These are phyloP conservation scores for Candida orba DNA, from an alignment of 805 yeast genomes.

Conservation along the genomic window DNA sequence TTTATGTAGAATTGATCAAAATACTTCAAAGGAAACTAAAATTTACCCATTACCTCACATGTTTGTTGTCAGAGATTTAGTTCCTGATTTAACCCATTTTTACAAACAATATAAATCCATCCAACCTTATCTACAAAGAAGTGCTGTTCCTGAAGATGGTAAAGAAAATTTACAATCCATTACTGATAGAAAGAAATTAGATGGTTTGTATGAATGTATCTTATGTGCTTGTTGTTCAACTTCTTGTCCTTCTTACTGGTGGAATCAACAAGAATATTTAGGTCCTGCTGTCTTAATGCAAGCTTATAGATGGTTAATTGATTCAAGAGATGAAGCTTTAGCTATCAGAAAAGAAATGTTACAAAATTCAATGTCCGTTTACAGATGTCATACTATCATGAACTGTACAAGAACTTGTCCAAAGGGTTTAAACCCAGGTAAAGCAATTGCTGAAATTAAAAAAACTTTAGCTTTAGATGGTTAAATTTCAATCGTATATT, in stretches of 20 bases:
- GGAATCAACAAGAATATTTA: conserved; percentile 97
- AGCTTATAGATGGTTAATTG: conserved; percentile 98
- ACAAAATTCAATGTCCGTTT: conserved; percentile 94
- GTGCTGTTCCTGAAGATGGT: conserved; percentile 74
- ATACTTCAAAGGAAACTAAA: conserved; percentile 66
- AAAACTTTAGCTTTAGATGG: conserved; percentile 61
- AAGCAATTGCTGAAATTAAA: conserved; percentile 95
- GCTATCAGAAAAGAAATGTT: conserved; percentile 76
- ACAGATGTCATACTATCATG: conserved; percentile 99
- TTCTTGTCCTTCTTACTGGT: conserved; percentile 99
- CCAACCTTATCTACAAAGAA: conserved; percentile 91
- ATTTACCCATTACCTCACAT: conserved; percentile 97
- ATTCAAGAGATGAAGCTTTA: conserved; percentile 91
- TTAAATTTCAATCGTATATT: background rate
- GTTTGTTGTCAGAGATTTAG: conserved; percentile 95
- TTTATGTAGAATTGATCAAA: conserved; percentile 85
- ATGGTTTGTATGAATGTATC: too few species aligned
- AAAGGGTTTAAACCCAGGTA: conserved; percentile 96
- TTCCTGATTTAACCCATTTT: conserved; percentile 95
- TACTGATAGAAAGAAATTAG: conserved; percentile 78
- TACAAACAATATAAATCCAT: conserved; percentile 98
- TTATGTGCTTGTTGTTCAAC: conserved; percentile 46
- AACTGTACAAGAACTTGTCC: conserved; percentile 98
- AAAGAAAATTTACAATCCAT: conserved; percentile 86
- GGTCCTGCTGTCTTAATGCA: conserved; percentile 99